Evolutionary conservation across 2,329 filamentous ascomycete genomes (phyloP).

Genomic region (Aureobasidium sp.): DNA sequence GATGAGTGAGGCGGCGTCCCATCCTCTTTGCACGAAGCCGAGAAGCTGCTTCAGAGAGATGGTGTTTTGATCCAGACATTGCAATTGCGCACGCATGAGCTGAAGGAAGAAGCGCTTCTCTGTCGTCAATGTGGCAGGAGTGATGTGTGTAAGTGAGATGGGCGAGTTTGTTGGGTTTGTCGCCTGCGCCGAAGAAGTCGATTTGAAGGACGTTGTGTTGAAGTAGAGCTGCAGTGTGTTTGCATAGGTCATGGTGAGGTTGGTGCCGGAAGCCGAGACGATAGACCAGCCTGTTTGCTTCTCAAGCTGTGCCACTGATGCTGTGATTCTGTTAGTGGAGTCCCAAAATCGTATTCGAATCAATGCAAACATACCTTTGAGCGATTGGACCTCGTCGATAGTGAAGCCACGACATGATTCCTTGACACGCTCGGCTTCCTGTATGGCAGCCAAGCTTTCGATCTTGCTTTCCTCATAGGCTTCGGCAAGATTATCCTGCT

Average conservation of each 20-base stretch:
- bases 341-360: background rate
- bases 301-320: constrained; percentile 57
- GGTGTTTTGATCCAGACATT: constrained; percentile 50
- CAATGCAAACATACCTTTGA: constrained; percentile 59
- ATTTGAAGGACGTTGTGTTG: constrained; percentile 54
- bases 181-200: constrained; percentile 19
- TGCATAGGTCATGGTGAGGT: constrained; percentile 65
- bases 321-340: constrained; percentile 41
- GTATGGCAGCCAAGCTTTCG: constrained; percentile 64
- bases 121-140: constrained; percentile 46
- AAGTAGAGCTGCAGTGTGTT: constrained; percentile 67
- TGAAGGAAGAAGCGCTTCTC: constrained; percentile 71
- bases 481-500: constrained; percentile 58
- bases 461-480: constrained; percentile 58
- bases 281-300: constrained; percentile 63
- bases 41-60: constrained; percentile 54
- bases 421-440: constrained; percentile 70
- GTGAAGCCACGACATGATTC: constrained; percentile 90
- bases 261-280: constrained; percentile 49
- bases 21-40: constrained; percentile 50
- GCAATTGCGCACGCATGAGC: constrained; percentile 60
- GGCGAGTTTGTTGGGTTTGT: constrained; percentile 28
- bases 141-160: constrained; percentile 65
- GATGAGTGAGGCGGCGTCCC: constrained; percentile 56
- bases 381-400: constrained; percentile 63